Conservation (phyloP, 208 protist genomes). For the Strigomonas galati region DNA sequence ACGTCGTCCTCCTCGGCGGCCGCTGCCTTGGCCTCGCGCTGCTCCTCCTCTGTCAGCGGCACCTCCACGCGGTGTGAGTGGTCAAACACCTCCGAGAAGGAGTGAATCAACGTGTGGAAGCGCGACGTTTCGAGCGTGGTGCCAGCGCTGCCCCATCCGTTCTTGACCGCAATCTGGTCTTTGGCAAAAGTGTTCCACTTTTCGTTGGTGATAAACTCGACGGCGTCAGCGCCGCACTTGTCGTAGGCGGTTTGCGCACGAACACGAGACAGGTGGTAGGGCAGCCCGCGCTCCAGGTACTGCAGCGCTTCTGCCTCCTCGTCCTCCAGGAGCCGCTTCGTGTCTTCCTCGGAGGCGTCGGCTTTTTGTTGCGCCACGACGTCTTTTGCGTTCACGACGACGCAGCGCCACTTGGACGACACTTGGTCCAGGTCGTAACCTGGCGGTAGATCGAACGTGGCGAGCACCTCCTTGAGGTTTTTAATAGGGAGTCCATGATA, state of each 20-base stretch:
- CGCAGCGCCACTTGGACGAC: constrained; percentile 82
- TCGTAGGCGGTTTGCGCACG: constrained; percentile 32
- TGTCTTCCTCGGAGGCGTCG: background rate
- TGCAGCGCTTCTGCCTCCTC: constrained; percentile 43
- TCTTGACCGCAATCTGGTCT: constrained; percentile 78
- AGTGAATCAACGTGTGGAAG: constrained; percentile 72
- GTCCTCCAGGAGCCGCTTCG: too few species aligned
- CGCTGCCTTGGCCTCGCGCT: constrained; percentile 12
- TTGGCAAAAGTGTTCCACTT: constrained; percentile 66
- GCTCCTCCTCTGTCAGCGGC: constrained; percentile 17
- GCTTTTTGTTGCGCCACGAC: background rate
- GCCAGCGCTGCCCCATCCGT: constrained; percentile 77
- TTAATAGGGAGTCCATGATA: constrained; percentile 40
- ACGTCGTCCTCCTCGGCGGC: constrained; percentile 19
- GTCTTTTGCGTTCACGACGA: background rate
- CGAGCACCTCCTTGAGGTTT: constrained; percentile 62
- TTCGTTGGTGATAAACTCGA: constrained; percentile 48
- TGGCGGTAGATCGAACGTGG: constrained; percentile 45
- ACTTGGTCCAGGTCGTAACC: constrained; percentile 30
- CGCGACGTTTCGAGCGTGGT: constrained; percentile 60
- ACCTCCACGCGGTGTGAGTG: constrained; percentile 33
- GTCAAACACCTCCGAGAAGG: constrained; percentile 77
- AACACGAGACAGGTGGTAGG: constrained; percentile 31
- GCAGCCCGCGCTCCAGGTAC: constrained; percentile 61
- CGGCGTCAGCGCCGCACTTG: constrained; percentile 30